Evolutionary conservation across 2,329 filamentous ascomycete species (phyloP), one percentile per base, ranked within the genome.

Genomic region (Diaporthe sp.): DNA sequence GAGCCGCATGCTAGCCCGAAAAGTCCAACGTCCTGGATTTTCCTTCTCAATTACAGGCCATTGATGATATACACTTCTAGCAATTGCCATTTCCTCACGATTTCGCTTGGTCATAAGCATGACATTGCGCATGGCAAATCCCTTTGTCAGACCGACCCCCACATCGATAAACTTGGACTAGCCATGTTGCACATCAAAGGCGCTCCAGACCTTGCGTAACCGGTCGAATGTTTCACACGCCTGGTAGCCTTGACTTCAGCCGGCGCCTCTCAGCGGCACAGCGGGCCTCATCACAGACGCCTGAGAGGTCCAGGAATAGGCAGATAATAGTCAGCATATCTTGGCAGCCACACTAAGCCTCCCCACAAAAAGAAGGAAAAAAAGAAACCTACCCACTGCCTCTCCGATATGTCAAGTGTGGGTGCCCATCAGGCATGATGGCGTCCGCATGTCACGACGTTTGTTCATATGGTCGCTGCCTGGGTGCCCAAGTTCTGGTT

Each of bases 311-410:
- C 37, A 2, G 4, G 7, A 42, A 42, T 25, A 42, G n/a, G 15
- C 65, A 39, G n/a, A 55, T 13, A 7, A 10, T 55, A 15, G 34
- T 55, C 22, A 70, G n/a, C 65, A 42, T 15, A 22, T n/a, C 15
- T 10, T 39, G 37, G 31, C 65, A 68, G 65, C 46, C 65, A 55
- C 34, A n/a, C 46, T 55, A 19, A 37, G 34, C 31, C 46, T 65
- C 31, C 22, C 13, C 25, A 42, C n/a, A 61, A 61, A 61, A 42
- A 22, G 10, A 22, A 10, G n/a, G 17, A n/a, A n/a, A 62, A 62
- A 28, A 7, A 17, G 46, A 25, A 37, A 12, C 5, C 31, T 2
- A 25, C 12, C 22, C n/a, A n/a, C 28, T 17, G 46, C 13, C 13
- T 49, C 31, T 22, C 31, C n/a, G 31, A 39, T 13, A n/a, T 10